Conservation (phyloP, 2,329 filamentous ascomycete genomes). For the Passalora sequoiae region DNA sequence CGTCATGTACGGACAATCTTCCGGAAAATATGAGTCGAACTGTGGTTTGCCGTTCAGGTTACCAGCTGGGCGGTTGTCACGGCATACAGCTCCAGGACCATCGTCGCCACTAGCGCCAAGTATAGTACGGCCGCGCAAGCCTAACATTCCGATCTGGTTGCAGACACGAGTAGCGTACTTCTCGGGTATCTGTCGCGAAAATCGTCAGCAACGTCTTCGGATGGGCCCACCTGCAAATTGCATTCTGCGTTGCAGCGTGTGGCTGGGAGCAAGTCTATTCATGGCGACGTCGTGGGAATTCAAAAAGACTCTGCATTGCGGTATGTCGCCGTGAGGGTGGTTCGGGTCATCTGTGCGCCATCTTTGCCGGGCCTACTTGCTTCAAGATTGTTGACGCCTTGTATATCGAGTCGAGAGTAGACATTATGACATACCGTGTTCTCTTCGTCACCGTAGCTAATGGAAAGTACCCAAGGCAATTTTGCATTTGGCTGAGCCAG, state of each 20-base stretch:
- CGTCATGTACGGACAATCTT: constrained; percentile 44
- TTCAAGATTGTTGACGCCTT: no score
- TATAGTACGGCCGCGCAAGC: constrained; percentile 57
- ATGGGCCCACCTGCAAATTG: no score
- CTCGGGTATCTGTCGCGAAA: constrained; percentile 12
- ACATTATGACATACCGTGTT: no score
- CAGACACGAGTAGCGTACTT: constrained; percentile 59
- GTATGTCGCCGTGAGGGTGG: no score
- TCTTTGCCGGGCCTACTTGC: no score
- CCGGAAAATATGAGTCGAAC: constrained; percentile 42
- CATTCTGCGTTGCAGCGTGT: no score
- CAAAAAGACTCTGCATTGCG: no score
- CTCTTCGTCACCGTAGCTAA: constrained; percentile 62
- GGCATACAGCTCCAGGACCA: constrained; percentile 48
- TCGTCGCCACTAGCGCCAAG: constrained; percentile 58
- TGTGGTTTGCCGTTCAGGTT: constrained; percentile 32
- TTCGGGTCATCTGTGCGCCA: no score
- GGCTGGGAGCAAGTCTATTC: no score
- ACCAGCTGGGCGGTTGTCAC: constrained; percentile 38
- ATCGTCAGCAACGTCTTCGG: no score
- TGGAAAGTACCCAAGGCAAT: constrained; percentile 58
- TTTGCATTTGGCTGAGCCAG: constrained; percentile 43
- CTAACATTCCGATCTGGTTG: constrained; percentile 58
- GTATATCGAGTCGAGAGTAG: no score
- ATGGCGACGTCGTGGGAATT: no score